These are phyloP conservation scores for Penicillium simplicissimum DNA, from an alignment of 495 filamentous ascomycete genomes.

Conservation along the genomic window DNA sequence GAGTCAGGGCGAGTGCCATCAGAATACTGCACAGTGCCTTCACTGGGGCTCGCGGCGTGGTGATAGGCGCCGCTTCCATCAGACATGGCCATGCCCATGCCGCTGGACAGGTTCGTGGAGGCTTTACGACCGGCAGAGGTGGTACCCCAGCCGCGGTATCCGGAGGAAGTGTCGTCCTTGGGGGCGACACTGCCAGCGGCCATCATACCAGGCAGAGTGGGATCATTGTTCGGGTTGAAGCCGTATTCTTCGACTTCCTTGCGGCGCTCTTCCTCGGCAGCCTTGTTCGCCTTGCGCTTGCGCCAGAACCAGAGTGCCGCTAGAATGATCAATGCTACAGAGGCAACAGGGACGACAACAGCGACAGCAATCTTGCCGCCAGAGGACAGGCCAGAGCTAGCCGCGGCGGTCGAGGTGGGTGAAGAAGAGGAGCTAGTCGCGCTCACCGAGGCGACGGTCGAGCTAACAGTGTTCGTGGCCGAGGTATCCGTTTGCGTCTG, in stretches of 20 bases:
- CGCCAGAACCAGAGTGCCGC: conserved; percentile 82
- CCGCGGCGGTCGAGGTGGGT: conserved; percentile 25
- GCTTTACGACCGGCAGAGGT: conserved; percentile 77
- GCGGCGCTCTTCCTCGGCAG: conserved; percentile 79
- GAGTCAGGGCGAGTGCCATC: conserved; percentile 64
- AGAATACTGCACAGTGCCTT: conserved; percentile 61
- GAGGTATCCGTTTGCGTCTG: conserved; percentile 1
- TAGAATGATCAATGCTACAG: conserved; percentile 78
- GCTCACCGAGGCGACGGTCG: conserved; percentile 28
- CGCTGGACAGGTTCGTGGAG: conserved; percentile 84
- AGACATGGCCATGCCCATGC: conserved; percentile 71
- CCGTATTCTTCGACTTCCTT: conserved; percentile 97
- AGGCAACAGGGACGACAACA: conserved; percentile 89
- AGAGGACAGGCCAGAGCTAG: conserved; percentile 50
- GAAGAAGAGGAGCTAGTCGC: conserved; percentile 31
- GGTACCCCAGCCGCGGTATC: conserved; percentile 96
- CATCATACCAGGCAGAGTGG: conserved; percentile 66
- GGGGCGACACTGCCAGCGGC: conserved; percentile 44
- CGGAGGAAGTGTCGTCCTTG: conserved; percentile 69
- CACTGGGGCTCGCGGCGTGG: conserved; percentile 64
- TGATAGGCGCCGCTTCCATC: conserved; percentile 64
- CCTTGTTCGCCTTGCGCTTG: conserved; percentile 78
- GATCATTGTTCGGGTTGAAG: conserved; percentile 94
- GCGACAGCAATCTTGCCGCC: conserved; percentile 83
- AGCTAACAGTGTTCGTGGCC: conserved; percentile 20